Base-by-base conservation (phyloP, 2,329 filamentous ascomycete species). In the Ambrosiella cleistominuta region DNA sequence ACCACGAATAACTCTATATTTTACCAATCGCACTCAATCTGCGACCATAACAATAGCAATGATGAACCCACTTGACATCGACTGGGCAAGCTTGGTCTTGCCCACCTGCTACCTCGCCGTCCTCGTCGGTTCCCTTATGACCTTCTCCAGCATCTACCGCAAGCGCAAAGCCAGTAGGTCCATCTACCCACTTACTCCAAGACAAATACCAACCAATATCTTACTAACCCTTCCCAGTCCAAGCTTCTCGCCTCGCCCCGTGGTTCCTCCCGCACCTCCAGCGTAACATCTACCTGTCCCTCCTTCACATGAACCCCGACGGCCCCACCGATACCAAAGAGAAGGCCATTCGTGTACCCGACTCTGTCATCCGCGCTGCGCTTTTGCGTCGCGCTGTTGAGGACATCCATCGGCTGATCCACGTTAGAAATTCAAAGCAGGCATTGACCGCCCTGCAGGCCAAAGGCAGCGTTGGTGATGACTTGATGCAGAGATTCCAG, bases 221-320 rank as follows among this genome's bases (percentile, higher is more conserved):
- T 15, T 35, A 55, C 11, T 40, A 38, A 39, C 27, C 39, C 19
- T 35, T 19, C 58, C 58, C 63, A 89, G 86, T 76, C 63, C 82
- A 88, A 73, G 85, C 86, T 65, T 85, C 88, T 57, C 88, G 86
- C 64, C 82, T 98, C 62, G 88, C 86, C 64, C 89, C 91, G 64
- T 98, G 93, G 91, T 98, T 98, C 71, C 83, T 85, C 27, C 79
- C 85, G 56, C 90, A 98, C 69, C 76, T 94, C 56, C 86, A 93
- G 71, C 87, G 91, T 71, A 90, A 98, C 71, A 81, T 98, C 68
- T 98, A 97, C 75, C 81, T 95, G 61, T 89, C 89, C 50, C 82
- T 98, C 45, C 77, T 96, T 56, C 89, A 98, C 72, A 78, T 93
- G 67, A 78, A 80, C 58, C 75, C 80, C 57, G 72, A 74, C 39